Evolutionary conservation across 768 basidiomycete genomes (phyloP), one percentile per base, ranked within the genome.

Genomic region (Tricholoma furcatifolium): DNA sequence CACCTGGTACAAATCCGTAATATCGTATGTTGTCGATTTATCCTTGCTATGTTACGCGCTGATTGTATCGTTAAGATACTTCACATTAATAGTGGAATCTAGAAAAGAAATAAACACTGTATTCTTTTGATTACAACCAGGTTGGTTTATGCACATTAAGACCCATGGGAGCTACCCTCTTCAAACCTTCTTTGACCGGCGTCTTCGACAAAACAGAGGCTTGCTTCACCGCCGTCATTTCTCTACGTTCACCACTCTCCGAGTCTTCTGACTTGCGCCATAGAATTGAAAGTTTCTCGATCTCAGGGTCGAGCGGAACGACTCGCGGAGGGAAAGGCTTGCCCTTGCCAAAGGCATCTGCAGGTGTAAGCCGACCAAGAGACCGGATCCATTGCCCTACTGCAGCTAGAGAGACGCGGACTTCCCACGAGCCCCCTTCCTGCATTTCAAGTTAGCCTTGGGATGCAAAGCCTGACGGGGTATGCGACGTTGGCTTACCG

Each of bases 351-450:
- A 82, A 82, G 0, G 72, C 80, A 0, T 62, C 59, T 21, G 62
- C 42, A n/a, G 77, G 72, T 7, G 66, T 49, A 11, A 81, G 48
- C 15, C 69, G 73, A 0, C 82, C 83, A 1, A 86, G 60, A 12
- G 80, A 78, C 23, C 80, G 76, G 11, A 85, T 67, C 80, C 81
- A 84, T 44, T 75, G 74, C 1, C 76, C 81, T 1, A 83, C 79
- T 0, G 72, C 77, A 30, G 79, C 79, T 1, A 86, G 73, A 4
- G 83, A 84, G 11, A 83, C 81, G 6, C 75, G 76, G 1, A 85
- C 79, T 60, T 80, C 79, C 74, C 77, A 83, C 4, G 81, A 81
- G 7, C 82, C 81, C 18, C 84, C 84, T 51, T 81, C 79, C 83
- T 84, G 54, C 8, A 41, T 18, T 40, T 23, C 6, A 34, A 38